Evolutionary conservation across 345 rosid species (phyloP), one percentile per base, ranked within the genome.

Genomic region (Eucalyptus fibrosa): DNA sequence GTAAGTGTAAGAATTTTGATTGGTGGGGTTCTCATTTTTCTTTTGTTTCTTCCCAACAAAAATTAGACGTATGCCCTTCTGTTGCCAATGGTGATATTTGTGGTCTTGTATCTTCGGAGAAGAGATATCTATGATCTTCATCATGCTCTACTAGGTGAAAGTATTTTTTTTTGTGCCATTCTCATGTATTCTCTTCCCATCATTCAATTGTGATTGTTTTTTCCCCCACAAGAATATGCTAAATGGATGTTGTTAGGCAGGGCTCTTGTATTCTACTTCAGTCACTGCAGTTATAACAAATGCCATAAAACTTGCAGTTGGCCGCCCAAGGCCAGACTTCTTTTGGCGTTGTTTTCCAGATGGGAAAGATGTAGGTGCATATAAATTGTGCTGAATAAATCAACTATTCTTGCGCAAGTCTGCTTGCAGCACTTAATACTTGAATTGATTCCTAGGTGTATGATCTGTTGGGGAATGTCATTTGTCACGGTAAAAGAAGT

Each of bases 261-360:
- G 95, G 7, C 91, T 97, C 15, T 87, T 94, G 49, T 97, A 95
- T 94, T 88, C 99, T 50, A 93, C 94, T 60, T 72, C 96, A 93
- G 94, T 96, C 17, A 96, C 98, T 50, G 97, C 90, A 28, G 94
- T 97, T 59, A 94, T 97, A 50, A 95, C 99, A 10, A 97, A 96
- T 93, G 94, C 99, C 37, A 93, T 96, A 50, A 97, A 97, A 91
- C 82, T 86, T 86, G 96, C 97, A 7, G 95, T 96, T 4, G 99
- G 99, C 53, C 91, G 98, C 16, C 99, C 99, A 28, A 94, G 99
- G 50, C 99, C 99, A 28, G 94, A 97, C 93, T 97, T 96, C 94
- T 97, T 95, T 89, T 97, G 99, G 98, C 98, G 99, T 47, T 96
- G 99, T 92, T 97, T 97, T 92, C 99, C 99, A 23, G 98, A 97